These are phyloP conservation scores for Tribonema minus DNA, from an alignment of 108 stramenopile species.

Conservation along the genomic window DNA sequence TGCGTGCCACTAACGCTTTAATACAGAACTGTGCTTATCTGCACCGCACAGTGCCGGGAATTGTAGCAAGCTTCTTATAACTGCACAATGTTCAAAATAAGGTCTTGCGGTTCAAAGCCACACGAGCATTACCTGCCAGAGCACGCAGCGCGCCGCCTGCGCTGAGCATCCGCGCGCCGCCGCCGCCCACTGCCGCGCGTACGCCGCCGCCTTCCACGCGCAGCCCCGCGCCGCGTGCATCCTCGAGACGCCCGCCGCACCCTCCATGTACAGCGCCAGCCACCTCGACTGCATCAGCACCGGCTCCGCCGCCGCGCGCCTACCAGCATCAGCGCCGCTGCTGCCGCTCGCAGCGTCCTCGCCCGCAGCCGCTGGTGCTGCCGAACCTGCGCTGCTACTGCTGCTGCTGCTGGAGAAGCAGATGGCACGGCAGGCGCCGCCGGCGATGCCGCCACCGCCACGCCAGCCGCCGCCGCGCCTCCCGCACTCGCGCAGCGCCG, in stretches of 20 bases:
- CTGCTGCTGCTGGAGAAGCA: not conserved
- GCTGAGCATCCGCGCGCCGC: too few species aligned
- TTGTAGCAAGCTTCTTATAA: too few species aligned
- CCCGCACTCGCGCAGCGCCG: not conserved
- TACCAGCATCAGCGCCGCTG: not conserved
- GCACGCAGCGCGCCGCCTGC: too few species aligned
- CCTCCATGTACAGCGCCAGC: constrained; percentile 33
- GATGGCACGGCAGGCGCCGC: not conserved
- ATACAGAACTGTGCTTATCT: too few species aligned
- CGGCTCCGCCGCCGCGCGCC: not conserved
- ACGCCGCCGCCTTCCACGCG: constrained; percentile 15
- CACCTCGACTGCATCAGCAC: constrained; percentile 5
- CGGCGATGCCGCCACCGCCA: not conserved
- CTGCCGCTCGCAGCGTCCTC: not conserved
- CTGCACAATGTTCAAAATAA: too few species aligned
- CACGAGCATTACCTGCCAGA: too few species aligned
- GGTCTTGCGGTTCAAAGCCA: too few species aligned
- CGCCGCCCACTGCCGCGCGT: constrained; percentile 12
- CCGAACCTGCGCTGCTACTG: not conserved
- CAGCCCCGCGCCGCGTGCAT: constrained; percentile 13
- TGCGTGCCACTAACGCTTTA: too few species aligned
- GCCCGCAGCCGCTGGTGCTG: not conserved
- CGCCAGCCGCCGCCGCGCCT: not conserved
- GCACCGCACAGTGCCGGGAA: too few species aligned
- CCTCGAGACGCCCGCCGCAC: constrained; percentile 17